phyloP scores from a whole-genome alignment of 371 early-diverging fungal genomes.

The Rhizopus stolonifer region DNA sequence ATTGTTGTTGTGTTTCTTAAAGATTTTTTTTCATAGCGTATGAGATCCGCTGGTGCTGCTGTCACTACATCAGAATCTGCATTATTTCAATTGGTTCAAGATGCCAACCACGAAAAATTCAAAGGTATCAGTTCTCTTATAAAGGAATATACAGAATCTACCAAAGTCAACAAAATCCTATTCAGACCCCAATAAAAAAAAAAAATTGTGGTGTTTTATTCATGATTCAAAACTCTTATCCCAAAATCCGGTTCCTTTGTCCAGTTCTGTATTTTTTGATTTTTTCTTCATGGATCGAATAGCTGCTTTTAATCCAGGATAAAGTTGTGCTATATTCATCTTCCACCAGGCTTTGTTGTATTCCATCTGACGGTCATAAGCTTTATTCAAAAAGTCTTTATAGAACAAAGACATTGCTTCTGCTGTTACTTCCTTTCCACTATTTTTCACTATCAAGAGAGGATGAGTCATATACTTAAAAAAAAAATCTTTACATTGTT shows the following conservation, averaged over 20 bases:
- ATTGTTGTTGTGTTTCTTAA: too few relatives aligned
- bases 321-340: slow-evolving; percentile 64
- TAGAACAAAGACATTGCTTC: slow-evolving; percentile 78
- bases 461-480: background rate
- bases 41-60: slow-evolving; percentile 74
- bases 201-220: slow-evolving; percentile 3
- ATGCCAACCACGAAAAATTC: slow-evolving; percentile 79
- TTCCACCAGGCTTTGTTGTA: slow-evolving; percentile 81
- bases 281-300: slow-evolving; percentile 32
- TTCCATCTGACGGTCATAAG: slow-evolving; percentile 68
- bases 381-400: slow-evolving; percentile 72
- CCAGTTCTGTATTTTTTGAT: slow-evolving; percentile 2
- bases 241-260: slow-evolving; percentile 41
- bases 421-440: slow-evolving; percentile 57
- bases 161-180: slow-evolving; percentile 65
- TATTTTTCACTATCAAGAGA: slow-evolving; percentile 27
- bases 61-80: slow-evolving; percentile 88
- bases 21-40: slow-evolving; percentile 43
- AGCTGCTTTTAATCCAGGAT: slow-evolving; percentile 67
- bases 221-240: slow-evolving; percentile 54
- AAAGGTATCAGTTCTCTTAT: slow-evolving; percentile 75
- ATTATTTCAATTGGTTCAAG: slow-evolving; percentile 88
- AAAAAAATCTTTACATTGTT: slow-evolving; percentile 44
- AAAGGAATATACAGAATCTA: slow-evolving; percentile 74
- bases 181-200: slow-evolving; percentile 25